Conservation (phyloP, 2,329 filamentous ascomycete species). For the Decorospora gaudefroyi region DNA sequence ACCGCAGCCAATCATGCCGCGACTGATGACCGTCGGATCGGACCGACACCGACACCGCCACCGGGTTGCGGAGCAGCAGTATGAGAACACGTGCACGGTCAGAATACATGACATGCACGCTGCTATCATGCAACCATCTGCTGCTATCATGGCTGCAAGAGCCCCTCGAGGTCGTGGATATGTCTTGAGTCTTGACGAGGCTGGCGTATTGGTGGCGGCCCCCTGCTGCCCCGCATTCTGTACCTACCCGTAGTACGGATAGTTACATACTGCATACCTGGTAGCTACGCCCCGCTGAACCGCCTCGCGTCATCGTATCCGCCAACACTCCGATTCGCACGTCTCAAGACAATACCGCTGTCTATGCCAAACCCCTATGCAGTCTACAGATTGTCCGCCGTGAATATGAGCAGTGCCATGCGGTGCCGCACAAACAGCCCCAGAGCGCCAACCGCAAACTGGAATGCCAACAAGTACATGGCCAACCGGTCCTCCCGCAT, state of each 20-base stretch:
- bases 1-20: slow-evolving; percentile 30
- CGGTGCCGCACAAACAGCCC: slow-evolving; percentile 85
- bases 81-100: too few species aligned
- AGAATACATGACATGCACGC: too few species aligned
- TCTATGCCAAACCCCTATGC: neutral
- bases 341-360: too few species aligned
- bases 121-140: slow-evolving; percentile 8
- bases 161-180: slow-evolving; percentile 1
- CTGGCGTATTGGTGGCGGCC: slow-evolving; percentile 6
- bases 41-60: slow-evolving; percentile 20
- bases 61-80: slow-evolving; percentile 6
- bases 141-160: slow-evolving; percentile 3
- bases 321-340: neutral
- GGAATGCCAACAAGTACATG: slow-evolving; percentile 77
- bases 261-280: too few species aligned
- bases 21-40: slow-evolving; percentile 29
- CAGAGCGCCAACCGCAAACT: slow-evolving; percentile 74
- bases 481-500: slow-evolving; percentile 85
- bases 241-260: slow-evolving; percentile 21
- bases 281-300: slow-evolving; percentile 24
- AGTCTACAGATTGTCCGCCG: slow-evolving; percentile 72
- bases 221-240: slow-evolving; percentile 23
- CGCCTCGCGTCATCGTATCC: slow-evolving; percentile 1
- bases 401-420: slow-evolving; percentile 85
- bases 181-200: slow-evolving; percentile 23